Conservation (phyloP, 1,284 basidiomycete species). For the Moniliophthora roreri region DNA sequence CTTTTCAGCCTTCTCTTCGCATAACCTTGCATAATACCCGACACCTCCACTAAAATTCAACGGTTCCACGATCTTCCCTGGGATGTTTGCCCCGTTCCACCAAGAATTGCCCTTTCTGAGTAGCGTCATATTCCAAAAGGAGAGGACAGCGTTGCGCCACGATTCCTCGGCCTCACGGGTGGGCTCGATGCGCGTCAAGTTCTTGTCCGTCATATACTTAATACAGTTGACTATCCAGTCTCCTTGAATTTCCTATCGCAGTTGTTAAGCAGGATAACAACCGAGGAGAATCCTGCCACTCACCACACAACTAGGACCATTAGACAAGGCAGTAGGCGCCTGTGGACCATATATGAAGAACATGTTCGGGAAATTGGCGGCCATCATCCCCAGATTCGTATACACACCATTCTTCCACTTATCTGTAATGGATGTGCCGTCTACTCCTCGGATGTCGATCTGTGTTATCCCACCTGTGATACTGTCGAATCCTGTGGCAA, state of each 20-base stretch:
- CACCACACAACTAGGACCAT: slow-evolving; percentile 24
- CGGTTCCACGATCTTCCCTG: slow-evolving; percentile 15
- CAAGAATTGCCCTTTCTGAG: slow-evolving; percentile 11
- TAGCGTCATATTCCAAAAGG: not conserved
- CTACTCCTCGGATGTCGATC: slow-evolving; percentile 22
- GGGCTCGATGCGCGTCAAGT: slow-evolving; percentile 20
- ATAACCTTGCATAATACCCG: slow-evolving; percentile 18
- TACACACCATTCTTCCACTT: slow-evolving; percentile 23
- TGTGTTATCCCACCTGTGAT: slow-evolving; percentile 24
- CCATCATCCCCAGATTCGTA: slow-evolving; percentile 24
- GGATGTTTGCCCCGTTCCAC: slow-evolving; percentile 11
- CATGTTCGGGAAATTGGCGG: slow-evolving; percentile 24
- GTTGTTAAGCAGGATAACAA: not conserved
- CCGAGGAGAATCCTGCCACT: not conserved
- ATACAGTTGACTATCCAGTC: slow-evolving; percentile 25
- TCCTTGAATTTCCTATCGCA: slow-evolving; percentile 22
- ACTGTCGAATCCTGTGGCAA: slow-evolving; percentile 28
- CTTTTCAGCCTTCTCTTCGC: slow-evolving; percentile 18
- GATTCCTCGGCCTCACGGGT: slow-evolving; percentile 20
- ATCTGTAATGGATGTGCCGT: slow-evolving; percentile 19
- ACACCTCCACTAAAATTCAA: slow-evolving; percentile 25
- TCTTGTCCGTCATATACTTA: slow-evolving; percentile 16
- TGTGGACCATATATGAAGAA: slow-evolving; percentile 27
- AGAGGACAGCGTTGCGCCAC: slow-evolving; percentile 17
- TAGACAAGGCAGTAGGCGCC: slow-evolving; percentile 23